Evolutionary conservation across 2,329 filamentous ascomycete genomes (phyloP).

Genomic region (Claviceps sp.): DNA sequence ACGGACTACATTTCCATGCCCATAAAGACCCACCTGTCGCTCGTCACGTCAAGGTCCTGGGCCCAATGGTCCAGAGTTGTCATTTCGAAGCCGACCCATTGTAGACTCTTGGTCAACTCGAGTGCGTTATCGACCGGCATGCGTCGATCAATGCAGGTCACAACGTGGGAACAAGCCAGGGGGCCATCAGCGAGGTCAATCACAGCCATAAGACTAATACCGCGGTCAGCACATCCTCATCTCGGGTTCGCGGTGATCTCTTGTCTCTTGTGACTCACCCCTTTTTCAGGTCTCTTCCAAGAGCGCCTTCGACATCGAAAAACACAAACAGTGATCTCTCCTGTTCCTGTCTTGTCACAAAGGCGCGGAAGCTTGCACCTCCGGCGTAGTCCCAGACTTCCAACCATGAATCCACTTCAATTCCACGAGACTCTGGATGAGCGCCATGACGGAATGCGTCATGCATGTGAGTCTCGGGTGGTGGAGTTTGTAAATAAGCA

Average conservation of each 20-base stretch:
- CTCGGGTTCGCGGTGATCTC: neutral
- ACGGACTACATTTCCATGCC: constrained; percentile 63
- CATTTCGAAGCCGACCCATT: constrained; percentile 87
- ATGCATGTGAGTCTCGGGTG: constrained; percentile 32
- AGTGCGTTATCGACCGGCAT: constrained; percentile 49
- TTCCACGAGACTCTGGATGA: constrained; percentile 16
- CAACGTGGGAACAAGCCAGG: constrained; percentile 62
- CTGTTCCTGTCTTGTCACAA: constrained; percentile 56
- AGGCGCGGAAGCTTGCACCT: constrained; percentile 74
- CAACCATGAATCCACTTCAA: constrained; percentile 47
- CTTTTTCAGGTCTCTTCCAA: constrained; percentile 70
- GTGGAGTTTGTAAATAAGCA: constrained; percentile 47
- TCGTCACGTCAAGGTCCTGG: constrained; percentile 49
- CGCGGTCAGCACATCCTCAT: constrained; percentile 4
- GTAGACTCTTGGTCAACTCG: constrained; percentile 64
- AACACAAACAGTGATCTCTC: constrained; percentile 76
- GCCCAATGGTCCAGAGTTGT: constrained; percentile 69
- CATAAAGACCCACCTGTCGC: constrained; percentile 73
- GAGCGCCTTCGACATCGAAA: constrained; percentile 56
- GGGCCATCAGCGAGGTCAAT: constrained; percentile 75
- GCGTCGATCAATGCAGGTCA: constrained; percentile 67
- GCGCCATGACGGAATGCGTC: constrained; percentile 20
- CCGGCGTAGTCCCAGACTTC: constrained; percentile 79
- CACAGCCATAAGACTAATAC: constrained; percentile 63
- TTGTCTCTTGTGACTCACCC: constrained; percentile 44